Percentiles rank a stretch among this genome's conserved stretches.
Evolutionary conservation across 1,284 basidiomycete genomes (phyloP).

Genomic region (Coniferiporia weirii): DNA sequence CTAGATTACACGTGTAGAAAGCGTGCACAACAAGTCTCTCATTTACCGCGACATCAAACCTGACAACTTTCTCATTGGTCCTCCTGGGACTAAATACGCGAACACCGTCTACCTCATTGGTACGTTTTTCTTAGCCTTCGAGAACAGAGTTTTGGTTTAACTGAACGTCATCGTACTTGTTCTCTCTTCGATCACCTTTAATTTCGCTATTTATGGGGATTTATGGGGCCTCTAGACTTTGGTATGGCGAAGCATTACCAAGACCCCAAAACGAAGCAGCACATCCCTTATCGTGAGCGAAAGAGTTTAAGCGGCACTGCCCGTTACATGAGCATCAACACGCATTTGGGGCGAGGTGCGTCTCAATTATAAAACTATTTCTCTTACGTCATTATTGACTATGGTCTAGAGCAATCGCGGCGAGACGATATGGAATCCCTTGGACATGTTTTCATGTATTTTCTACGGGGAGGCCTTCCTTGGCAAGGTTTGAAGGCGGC

Average conservation of each 20-base stretch:
- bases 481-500: slow-evolving; percentile 96
- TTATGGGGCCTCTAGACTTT: slow-evolving; percentile 61
- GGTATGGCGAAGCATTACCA: slow-evolving; percentile 99
- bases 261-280: slow-evolving; percentile 95
- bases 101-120: slow-evolving; percentile 91
- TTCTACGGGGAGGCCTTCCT: slow-evolving; percentile 86
- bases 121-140: slow-evolving; percentile 30
- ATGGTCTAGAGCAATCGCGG: slow-evolving; percentile 60
- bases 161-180: slow-evolving; percentile 5
- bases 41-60: slow-evolving; percentile 99
- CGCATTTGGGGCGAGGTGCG: slow-evolving; percentile 89
- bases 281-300: slow-evolving; percentile 98
- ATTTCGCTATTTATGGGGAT: slow-evolving; percentile 12
- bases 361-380: slow-evolving; percentile 1
- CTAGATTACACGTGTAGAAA: slow-evolving; percentile 93
- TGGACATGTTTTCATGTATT: slow-evolving; percentile 99
- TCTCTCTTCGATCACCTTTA: background rate
- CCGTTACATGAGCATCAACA: slow-evolving; percentile 99
- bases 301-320: slow-evolving; percentile 97
- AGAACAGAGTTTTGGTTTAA: background rate
- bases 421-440: slow-evolving; percentile 92
- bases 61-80: slow-evolving; percentile 97
- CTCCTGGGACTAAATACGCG: slow-evolving; percentile 87
- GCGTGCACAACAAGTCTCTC: slow-evolving; percentile 96
- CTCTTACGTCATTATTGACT: background rate